Evolutionary conservation across 2,329 filamentous ascomycete species (phyloP).

Genomic region (Mycocentrospora acerina): DNA sequence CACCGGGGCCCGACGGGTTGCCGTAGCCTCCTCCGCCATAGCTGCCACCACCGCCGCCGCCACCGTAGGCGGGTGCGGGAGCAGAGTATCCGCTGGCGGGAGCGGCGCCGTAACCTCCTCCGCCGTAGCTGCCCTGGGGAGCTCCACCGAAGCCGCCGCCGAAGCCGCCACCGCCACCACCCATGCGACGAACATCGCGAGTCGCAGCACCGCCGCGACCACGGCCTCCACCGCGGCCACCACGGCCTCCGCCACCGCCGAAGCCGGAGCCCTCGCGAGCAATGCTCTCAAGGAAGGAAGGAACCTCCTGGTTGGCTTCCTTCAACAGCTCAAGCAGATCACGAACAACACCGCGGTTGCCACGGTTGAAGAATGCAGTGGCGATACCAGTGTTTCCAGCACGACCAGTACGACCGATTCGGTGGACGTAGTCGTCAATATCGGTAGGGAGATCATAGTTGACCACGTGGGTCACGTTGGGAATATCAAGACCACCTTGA

Average conservation of each 20-base stretch:
- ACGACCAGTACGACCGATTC: conserved; percentile 99
- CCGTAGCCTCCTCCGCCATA: conserved; percentile 62
- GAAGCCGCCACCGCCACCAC: conserved; percentile 58
- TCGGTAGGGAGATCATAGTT: conserved; percentile 99
- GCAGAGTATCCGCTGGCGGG: conserved; percentile 62
- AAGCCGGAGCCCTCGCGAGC: conserved; percentile 87
- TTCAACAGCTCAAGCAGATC: conserved; percentile 97
- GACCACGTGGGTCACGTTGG: conserved; percentile 94
- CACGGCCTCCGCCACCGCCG: conserved; percentile 70
- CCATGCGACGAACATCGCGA: conserved; percentile 77
- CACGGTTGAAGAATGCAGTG: conserved; percentile 99
- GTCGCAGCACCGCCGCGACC: conserved; percentile 70
- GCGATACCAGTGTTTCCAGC: conserved; percentile 98
- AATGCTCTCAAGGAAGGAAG: conserved; percentile 92
- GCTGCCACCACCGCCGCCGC: conserved; percentile 45
- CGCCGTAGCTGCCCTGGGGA: conserved; percentile 31
- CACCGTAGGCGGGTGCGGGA: conserved; percentile 52
- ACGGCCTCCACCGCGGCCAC: conserved; percentile 67
- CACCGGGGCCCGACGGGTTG: conserved; percentile 65
- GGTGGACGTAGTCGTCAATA: conserved; percentile 98
- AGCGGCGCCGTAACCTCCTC: conserved; percentile 47
- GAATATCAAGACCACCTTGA: conserved; percentile 72
- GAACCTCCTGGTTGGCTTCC: conserved; percentile 97
- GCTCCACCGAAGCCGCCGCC: conserved; percentile 46
- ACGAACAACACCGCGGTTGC: conserved; percentile 95